Evolutionary conservation across 148 eudicot species (phyloP).

Genomic region (Chenopodium album): DNA sequence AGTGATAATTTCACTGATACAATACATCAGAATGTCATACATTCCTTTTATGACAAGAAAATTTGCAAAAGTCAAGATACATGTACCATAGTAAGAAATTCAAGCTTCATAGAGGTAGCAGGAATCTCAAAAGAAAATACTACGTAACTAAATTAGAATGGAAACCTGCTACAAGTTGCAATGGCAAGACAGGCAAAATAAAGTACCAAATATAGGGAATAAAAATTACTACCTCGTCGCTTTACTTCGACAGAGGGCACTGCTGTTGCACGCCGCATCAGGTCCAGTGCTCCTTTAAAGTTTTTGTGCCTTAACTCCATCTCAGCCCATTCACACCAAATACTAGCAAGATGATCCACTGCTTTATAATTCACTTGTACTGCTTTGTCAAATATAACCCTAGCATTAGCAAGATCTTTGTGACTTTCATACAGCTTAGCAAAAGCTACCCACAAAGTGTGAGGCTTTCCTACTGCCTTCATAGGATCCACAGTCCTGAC

Average conservation of each 20-base stretch:
- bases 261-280: conserved; percentile 96
- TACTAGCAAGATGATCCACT: conserved; percentile 87
- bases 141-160: too few relatives aligned
- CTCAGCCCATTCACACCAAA: conserved; percentile 99
- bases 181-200: neutral
- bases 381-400: conserved; percentile 90
- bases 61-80: neutral
- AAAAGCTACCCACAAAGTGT: conserved; percentile 93
- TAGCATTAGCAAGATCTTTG: conserved; percentile 74
- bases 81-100: too few relatives aligned
- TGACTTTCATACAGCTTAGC: conserved; percentile 85
- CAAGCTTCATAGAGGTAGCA: neutral
- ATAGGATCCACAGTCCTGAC: conserved; percentile 91
- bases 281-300: conserved; percentile 69
- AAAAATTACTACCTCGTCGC: conserved; percentile 59
- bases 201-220: neutral
- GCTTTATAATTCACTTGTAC: conserved; percentile 88
- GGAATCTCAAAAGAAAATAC: neutral
- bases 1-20: neutral
- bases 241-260: conserved; percentile 90
- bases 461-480: conserved; percentile 97
- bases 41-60: neutral
- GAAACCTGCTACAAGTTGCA: neutral
- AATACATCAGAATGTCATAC: neutral
- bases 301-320: conserved; percentile 85